phyloP scores from a whole-genome alignment of 176 grass and related monocot genomes.

The Bromus sterilis region DNA sequence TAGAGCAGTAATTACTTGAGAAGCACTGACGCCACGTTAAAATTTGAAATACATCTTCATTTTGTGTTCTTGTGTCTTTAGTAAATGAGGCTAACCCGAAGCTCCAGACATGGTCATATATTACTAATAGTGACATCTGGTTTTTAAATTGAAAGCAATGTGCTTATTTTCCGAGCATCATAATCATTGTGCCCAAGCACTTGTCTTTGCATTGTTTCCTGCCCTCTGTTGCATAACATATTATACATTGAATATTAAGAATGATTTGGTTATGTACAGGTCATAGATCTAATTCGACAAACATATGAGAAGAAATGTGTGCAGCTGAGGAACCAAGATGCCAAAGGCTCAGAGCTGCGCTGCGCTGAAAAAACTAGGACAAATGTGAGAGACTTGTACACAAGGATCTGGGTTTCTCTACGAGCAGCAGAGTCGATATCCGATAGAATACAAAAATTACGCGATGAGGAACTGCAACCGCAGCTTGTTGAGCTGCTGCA shows the following conservation, averaged over 20 bases:
- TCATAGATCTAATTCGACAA: constrained; percentile 71
- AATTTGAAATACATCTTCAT: neutral
- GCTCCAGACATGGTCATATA: neutral
- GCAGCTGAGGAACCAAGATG: constrained; percentile 79
- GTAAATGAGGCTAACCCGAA: neutral
- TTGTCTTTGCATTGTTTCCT: too few species aligned
- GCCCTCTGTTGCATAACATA: neutral
- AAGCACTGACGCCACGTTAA: neutral
- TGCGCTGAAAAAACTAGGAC: constrained; percentile 70
- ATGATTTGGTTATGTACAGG: constrained; percentile 34
- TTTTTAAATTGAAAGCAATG: neutral
- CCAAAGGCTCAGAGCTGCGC: constrained; percentile 55
- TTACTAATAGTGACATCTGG: neutral
- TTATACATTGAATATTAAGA: neutral
- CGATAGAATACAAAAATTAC: constrained; percentile 73
- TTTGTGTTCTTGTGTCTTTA: neutral
- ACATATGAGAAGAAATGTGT: constrained; percentile 84
- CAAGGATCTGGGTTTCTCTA: constrained; percentile 88
- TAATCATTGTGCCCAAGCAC: neutral
- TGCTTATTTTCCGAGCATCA: neutral
- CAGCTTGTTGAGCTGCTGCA: constrained; percentile 84
- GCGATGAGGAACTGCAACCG: constrained; percentile 85
- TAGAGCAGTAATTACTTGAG: neutral
- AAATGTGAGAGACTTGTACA: constrained; percentile 73
- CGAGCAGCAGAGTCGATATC: constrained; percentile 85